Evolutionary conservation across 2,329 filamentous ascomycete species (phyloP).

Genomic region (Pleomassaria siparia): DNA sequence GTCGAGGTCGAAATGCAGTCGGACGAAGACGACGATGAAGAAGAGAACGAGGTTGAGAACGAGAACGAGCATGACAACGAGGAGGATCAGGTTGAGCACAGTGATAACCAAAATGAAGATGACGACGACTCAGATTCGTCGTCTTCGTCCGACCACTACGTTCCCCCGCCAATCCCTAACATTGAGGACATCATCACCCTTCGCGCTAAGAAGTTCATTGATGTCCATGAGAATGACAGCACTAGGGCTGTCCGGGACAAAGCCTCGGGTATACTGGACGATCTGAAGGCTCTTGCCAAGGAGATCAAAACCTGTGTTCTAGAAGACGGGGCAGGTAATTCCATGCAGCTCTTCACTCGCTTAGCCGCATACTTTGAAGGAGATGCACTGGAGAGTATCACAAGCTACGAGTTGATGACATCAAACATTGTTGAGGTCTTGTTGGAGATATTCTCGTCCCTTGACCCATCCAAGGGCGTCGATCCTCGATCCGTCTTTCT

Average conservation of each 20-base stretch:
- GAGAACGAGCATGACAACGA: slow-evolving; percentile 59
- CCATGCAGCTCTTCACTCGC: slow-evolving; percentile 68
- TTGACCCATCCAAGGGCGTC: slow-evolving; percentile 55
- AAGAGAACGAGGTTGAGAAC: slow-evolving; percentile 55
- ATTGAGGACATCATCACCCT: slow-evolving; percentile 73
- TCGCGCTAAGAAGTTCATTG: slow-evolving; percentile 80
- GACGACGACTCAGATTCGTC: slow-evolving; percentile 68
- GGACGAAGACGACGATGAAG: slow-evolving; percentile 54
- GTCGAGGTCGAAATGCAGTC: slow-evolving; percentile 56
- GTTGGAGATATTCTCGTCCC: slow-evolving; percentile 77
- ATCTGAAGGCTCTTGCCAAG: slow-evolving; percentile 69
- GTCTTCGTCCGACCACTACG: slow-evolving; percentile 44
- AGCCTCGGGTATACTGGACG: slow-evolving; percentile 72
- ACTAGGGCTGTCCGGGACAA: slow-evolving; percentile 75
- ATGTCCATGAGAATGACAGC: slow-evolving; percentile 76
- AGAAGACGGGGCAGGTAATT: slow-evolving; percentile 46
- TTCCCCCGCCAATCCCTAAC: slow-evolving; percentile 41
- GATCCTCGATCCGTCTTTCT: slow-evolving; percentile 82
- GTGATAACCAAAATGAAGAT: slow-evolving; percentile 62
- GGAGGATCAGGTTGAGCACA: slow-evolving; percentile 60
- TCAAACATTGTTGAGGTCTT: slow-evolving; percentile 86
- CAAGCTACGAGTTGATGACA: slow-evolving; percentile 88
- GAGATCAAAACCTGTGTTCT: slow-evolving; percentile 75
- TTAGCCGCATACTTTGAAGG: slow-evolving; percentile 85
- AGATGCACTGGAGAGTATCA: slow-evolving; percentile 88